These are phyloP conservation scores for Solioccasus polychromus DNA, from an alignment of 768 basidiomycete species.

Conservation along the genomic window DNA sequence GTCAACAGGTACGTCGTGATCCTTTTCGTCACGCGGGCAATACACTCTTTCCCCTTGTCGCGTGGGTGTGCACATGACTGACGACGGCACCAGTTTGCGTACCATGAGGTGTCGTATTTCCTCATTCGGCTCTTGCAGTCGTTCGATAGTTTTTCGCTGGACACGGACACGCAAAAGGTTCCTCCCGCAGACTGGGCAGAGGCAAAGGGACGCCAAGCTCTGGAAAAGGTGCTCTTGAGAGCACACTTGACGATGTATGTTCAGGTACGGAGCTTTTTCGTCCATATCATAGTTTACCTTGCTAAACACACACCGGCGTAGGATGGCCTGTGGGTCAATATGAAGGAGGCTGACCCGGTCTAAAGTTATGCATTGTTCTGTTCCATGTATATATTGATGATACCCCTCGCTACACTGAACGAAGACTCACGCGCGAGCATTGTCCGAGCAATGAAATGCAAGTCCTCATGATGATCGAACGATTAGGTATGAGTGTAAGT, in stretches of 20 bases:
- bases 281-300: not conserved
- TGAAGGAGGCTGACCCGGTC: not conserved
- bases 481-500: slow-evolving; percentile 31
- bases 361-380: too few species aligned
- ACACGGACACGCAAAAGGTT: slow-evolving; percentile 33
- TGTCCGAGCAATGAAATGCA: not conserved
- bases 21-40: not conserved
- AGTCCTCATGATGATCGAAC: slow-evolving; percentile 16
- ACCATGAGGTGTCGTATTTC: slow-evolving; percentile 54
- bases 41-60: too few species aligned
- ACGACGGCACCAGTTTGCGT: slow-evolving; percentile 42
- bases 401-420: too few species aligned
- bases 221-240: slow-evolving; percentile 40
- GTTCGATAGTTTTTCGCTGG: slow-evolving; percentile 42
- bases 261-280: slow-evolving; percentile 26
- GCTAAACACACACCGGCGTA: not conserved
- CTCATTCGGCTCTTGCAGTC: slow-evolving; percentile 50
- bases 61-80: not conserved
- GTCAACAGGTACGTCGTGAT: slow-evolving; percentile 30
- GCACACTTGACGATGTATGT: slow-evolving; percentile 44
- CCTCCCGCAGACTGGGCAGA: slow-evolving; percentile 34
- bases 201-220: slow-evolving; percentile 34
- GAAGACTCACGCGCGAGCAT: not conserved
- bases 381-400: too few species aligned
- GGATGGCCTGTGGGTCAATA: slow-evolving; percentile 22